Evolutionary conservation across 495 filamentous ascomycete species (phyloP).

Genomic region (Lasiosphaeria ovina): DNA sequence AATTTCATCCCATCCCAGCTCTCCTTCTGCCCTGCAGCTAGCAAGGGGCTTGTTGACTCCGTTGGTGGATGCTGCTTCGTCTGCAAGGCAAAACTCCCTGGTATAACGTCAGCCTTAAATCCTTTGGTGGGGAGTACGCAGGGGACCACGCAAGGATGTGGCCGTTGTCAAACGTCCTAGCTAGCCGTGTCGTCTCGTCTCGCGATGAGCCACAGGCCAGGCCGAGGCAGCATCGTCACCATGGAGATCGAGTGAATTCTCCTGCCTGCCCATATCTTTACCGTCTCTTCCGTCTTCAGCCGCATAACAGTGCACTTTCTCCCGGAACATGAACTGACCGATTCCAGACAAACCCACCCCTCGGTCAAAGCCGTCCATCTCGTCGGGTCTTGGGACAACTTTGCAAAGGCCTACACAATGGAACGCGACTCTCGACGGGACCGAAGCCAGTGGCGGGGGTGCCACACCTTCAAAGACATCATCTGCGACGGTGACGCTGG

Average conservation of each 20-base stretch:
- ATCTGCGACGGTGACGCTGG: slow-evolving; percentile 70
- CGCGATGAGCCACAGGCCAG: not conserved
- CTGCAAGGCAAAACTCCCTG: not conserved
- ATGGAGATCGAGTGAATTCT: not conserved
- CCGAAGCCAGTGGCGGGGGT: slow-evolving; percentile 76
- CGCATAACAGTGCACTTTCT: slow-evolving; percentile 1
- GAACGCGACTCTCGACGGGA: slow-evolving; percentile 70
- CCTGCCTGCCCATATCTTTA: not conserved
- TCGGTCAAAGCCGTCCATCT: slow-evolving; percentile 71
- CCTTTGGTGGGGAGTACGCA: not conserved
- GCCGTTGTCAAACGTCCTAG: not conserved
- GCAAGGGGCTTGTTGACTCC: not conserved
- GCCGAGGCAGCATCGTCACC: not conserved
- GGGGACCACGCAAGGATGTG: too few species aligned
- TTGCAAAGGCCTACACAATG: slow-evolving; percentile 72
- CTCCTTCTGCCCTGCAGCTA: not conserved
- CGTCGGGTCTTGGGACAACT: slow-evolving; percentile 93
- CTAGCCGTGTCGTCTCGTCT: not conserved
- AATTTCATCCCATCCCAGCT: not conserved
- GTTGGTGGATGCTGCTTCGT: not conserved
- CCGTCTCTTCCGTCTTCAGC: not conserved
- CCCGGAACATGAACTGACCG: slow-evolving; percentile 7
- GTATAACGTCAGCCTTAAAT: slow-evolving; percentile 13
- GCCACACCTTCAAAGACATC: slow-evolving; percentile 79
- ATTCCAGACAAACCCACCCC: slow-evolving; percentile 59